Conservation (phyloP, 1,284 basidiomycete genomes). For the Moesziomyces globuligerus region DNA sequence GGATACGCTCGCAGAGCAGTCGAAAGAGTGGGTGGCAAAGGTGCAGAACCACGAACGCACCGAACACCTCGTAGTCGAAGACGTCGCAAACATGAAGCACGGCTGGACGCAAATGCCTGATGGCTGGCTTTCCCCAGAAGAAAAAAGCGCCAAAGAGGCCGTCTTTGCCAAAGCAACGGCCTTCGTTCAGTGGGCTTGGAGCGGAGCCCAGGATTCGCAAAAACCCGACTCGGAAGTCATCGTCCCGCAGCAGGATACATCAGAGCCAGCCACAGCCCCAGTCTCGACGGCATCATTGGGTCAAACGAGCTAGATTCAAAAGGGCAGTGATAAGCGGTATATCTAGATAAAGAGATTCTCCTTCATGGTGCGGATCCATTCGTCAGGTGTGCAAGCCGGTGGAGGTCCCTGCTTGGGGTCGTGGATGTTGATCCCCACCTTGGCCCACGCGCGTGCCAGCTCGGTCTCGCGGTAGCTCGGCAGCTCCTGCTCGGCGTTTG, state of each 20-base stretch:
- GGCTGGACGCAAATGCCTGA: conserved; percentile 54
- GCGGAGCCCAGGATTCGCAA: conserved; percentile 1
- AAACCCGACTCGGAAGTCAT: conserved; percentile 32
- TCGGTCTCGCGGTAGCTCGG: conserved; percentile 42
- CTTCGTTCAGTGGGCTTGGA: conserved; percentile 45
- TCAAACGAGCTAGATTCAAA: neutral
- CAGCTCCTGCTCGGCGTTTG: neutral
- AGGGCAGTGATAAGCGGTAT: neutral
- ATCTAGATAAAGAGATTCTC: neutral
- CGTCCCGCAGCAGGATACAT: conserved; percentile 19
- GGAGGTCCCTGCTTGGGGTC: conserved; percentile 34
- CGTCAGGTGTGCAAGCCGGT: conserved; percentile 41
- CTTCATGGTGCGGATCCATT: conserved; percentile 29
- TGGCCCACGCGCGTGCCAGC: conserved; percentile 32
- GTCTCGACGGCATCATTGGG: neutral
- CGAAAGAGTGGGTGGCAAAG: conserved; percentile 47
- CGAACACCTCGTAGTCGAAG: conserved; percentile 39
- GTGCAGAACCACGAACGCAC: conserved; percentile 29
- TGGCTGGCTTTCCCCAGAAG: conserved; percentile 35
- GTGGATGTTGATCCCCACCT: conserved; percentile 44
- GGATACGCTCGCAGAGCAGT: conserved; percentile 52
- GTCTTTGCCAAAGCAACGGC: conserved; percentile 34
- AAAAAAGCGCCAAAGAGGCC: conserved; percentile 28
- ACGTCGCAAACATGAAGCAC: conserved; percentile 41
- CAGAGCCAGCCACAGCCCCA: conserved; percentile 10